A percentile compares a stretch with the other conserved stretches of the same genome.
These are phyloP conservation scores for Penicillium simplicissimum DNA, from an alignment of 495 filamentous ascomycete genomes.

Conservation along the genomic window DNA sequence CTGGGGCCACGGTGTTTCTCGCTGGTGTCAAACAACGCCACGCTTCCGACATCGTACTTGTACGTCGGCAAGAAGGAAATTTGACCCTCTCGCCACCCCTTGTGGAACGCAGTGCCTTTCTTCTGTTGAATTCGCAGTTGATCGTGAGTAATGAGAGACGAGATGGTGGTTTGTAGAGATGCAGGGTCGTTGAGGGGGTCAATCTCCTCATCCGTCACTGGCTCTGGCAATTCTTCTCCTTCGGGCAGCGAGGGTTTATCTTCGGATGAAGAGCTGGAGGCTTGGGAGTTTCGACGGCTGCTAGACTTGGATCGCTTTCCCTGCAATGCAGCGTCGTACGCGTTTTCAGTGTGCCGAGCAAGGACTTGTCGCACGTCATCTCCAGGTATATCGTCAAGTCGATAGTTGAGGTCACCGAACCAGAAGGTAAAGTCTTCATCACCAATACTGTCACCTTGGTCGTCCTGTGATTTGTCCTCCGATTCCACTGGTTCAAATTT, in stretches of 20 bases:
- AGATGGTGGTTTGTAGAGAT: conserved; percentile 79
- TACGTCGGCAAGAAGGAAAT: conserved; percentile 92
- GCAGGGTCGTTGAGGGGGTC: conserved; percentile 57
- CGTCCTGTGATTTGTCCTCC: conserved; percentile 50
- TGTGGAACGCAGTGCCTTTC: conserved; percentile 75
- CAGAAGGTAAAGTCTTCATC: conserved; percentile 93
- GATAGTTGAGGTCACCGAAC: conserved; percentile 97
- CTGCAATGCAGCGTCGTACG: conserved; percentile 57
- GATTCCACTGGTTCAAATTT: conserved; percentile 71
- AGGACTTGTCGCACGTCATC: conserved; percentile 87
- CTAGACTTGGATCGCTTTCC: conserved; percentile 33
- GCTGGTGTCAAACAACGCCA: conserved; percentile 89
- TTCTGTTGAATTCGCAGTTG: conserved; percentile 76
- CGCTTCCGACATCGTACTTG: conserved; percentile 94
- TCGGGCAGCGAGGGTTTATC: not conserved
- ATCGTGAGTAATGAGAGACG: conserved; percentile 86
- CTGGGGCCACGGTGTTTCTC: conserved; percentile 91
- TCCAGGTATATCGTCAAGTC: conserved; percentile 82
- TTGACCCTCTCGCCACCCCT: conserved; percentile 87
- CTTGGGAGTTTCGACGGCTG: conserved; percentile 24
- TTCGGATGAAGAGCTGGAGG: not conserved
- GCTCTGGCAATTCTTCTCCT: conserved; percentile 9
- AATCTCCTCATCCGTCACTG: conserved; percentile 36
- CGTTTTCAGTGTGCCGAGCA: conserved; percentile 75
- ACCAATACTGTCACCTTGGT: conserved; percentile 67